Base-by-base conservation (phyloP, 495 filamentous ascomycete species). In the Tirmania nivea region DNA sequence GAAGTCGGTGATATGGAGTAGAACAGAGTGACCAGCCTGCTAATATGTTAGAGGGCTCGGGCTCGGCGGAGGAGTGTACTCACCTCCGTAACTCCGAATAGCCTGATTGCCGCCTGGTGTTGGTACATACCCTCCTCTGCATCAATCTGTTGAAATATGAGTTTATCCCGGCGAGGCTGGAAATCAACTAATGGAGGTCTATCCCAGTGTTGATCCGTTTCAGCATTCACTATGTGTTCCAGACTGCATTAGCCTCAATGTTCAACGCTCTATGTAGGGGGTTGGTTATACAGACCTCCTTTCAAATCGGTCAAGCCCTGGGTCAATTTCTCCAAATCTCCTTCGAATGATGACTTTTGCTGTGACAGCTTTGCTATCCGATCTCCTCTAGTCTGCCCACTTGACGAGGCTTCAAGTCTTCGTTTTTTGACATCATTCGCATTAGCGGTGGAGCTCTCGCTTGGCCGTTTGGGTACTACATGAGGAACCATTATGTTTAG, bases 1-100 rank as follows among this genome's bases (percentile, higher is more conserved):
- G 67, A 99, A 99, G 63, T 84, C 85, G 7, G 83, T 94, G 54
- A 99, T 86, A 66, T 99, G 88, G 16, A 99, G 73, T 55, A 96
- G 72, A 9, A 94, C 89, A 1, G 90, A 96, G 68, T 99, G 84
- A 56, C 90, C 90, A 47, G 74, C 68, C 71, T 84, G 52, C 54
- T 55, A 45, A 59, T 14, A 48, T 42, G 39, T 52, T 20, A 58
- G 53, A 35, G 37, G 65, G 50, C 63, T 56, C 25, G 59, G 16
- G 19, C 34, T 25, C 52, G n/a, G 55, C 42, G 34, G 25, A 60
- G 19, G n/a, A 10, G 1, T 50, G 8, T 50, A 37, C 62, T 50
- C 70, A 81, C 81, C 73, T 90, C 84, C n/a, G 89, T 95, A n/a
- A 95, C 86, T 60, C 90, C 90, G 66, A 95, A 99, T 12, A 99